Conservation (phyloP, 495 filamentous ascomycete species). For the Penicillium bovifimosum region DNA sequence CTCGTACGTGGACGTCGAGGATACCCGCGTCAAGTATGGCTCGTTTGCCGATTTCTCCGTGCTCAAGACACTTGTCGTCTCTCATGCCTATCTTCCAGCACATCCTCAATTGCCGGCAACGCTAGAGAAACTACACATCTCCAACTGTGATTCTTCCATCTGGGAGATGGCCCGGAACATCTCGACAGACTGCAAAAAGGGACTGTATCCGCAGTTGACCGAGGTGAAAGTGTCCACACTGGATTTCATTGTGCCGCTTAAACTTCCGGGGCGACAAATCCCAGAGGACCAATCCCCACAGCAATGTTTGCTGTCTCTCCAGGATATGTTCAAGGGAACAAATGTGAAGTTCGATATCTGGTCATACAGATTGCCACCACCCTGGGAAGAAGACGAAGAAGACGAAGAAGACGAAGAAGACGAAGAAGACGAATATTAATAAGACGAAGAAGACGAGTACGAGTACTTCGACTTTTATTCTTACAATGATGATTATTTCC, state of each 20-base stretch:
- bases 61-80: conserved; percentile 15
- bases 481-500: too few species aligned
- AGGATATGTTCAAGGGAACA: conserved; percentile 18
- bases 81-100: conserved; percentile 17
- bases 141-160: conserved; percentile 24
- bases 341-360: conserved; percentile 19
- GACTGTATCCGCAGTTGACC: conserved; percentile 14
- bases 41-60: conserved; percentile 20
- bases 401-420: background rate
- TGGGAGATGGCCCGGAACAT: conserved; percentile 14
- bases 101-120: conserved; percentile 20
- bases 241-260: conserved; percentile 20
- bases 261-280: conserved; percentile 15
- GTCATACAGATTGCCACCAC: too few species aligned
- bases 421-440: too few species aligned
- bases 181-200: conserved; percentile 17
- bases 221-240: conserved; percentile 11
- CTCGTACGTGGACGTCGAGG: background rate
- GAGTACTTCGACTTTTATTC: too few species aligned
- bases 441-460: too few species aligned
- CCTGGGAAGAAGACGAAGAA: conserved; percentile 4
- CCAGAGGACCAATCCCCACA: conserved; percentile 17
- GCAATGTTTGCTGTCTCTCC: conserved; percentile 16
- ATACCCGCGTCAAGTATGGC: conserved; percentile 10
- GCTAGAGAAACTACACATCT: conserved; percentile 13